phyloP scores from a whole-genome alignment of 2,329 filamentous ascomycete genomes.

The Colletotrichum tamarilloi region DNA sequence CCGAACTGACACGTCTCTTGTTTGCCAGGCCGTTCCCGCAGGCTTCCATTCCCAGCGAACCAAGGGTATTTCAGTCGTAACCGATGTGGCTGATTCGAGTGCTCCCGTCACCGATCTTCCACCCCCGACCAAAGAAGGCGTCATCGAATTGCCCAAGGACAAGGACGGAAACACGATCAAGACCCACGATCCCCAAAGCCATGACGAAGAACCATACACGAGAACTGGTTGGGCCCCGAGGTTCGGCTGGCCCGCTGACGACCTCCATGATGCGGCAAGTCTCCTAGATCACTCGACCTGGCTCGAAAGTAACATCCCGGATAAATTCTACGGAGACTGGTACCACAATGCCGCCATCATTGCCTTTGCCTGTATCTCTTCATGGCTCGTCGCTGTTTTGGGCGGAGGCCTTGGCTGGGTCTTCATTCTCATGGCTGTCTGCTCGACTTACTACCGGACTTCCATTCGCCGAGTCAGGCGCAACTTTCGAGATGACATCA shows the following conservation, averaged over 20 bases:
- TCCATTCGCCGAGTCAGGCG: constrained; percentile 92
- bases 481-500: constrained; percentile 95
- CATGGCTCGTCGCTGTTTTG: constrained; percentile 89
- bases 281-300: constrained; percentile 89
- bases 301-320: constrained; percentile 84
- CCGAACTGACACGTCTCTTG: constrained; percentile 28
- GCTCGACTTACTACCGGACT: constrained; percentile 95
- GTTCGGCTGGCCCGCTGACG: constrained; percentile 77
- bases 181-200: constrained; percentile 65
- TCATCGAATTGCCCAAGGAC: constrained; percentile 65
- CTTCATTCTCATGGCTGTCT: constrained; percentile 90
- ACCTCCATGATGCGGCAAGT: constrained; percentile 69
- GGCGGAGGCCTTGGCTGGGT: constrained; percentile 95
- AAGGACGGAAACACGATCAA: constrained; percentile 58
- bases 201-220: constrained; percentile 58
- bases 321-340: constrained; percentile 97
- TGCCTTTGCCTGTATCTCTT: constrained; percentile 88
- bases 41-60: constrained; percentile 70
- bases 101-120: constrained; percentile 81
- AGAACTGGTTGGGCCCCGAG: constrained; percentile 88
- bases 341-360: constrained; percentile 98
- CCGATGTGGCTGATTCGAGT: constrained; percentile 77
- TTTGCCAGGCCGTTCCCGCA: constrained; percentile 68
- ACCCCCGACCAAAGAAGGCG: constrained; percentile 76
- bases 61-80: constrained; percentile 77